Evolutionary conservation across 768 basidiomycete species (phyloP).

Genomic region (Hemileccinum rubropunctum): DNA sequence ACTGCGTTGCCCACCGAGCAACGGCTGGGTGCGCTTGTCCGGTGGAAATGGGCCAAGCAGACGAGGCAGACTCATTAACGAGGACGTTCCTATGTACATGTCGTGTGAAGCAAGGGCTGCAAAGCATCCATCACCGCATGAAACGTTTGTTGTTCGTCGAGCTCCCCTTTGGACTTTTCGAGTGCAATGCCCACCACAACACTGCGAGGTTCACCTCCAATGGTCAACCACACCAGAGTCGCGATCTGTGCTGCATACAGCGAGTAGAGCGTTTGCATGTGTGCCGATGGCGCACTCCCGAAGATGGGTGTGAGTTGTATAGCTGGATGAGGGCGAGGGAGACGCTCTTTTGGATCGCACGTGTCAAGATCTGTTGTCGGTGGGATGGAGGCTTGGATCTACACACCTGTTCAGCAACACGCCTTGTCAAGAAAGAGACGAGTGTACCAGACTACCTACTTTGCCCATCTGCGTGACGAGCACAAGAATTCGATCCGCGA

Average conservation of each 20-base stretch:
- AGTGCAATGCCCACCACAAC: slow-evolving; percentile 79
- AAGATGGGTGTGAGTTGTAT: slow-evolving; percentile 77
- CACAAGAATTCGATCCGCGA: slow-evolving; percentile 78
- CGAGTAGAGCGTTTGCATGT: slow-evolving; percentile 68
- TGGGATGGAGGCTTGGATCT: slow-evolving; percentile 84
- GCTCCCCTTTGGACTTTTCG: slow-evolving; percentile 33
- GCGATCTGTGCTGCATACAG: slow-evolving; percentile 87
- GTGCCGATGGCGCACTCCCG: slow-evolving; percentile 67
- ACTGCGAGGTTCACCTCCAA: slow-evolving; percentile 47
- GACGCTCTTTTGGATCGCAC: slow-evolving; percentile 17
- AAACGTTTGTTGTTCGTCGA: slow-evolving; percentile 46
- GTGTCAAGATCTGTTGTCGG: slow-evolving; percentile 46
- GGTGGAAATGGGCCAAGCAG: slow-evolving; percentile 65
- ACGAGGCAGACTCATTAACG: slow-evolving; percentile 4
- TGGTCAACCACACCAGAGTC: slow-evolving; percentile 70
- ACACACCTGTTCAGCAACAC: slow-evolving; percentile 5
- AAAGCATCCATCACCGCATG: slow-evolving; percentile 49
- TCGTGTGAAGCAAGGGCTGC: slow-evolving; percentile 22
- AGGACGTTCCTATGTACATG: too few species aligned
- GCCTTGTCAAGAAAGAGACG: not conserved
- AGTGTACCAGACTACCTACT: slow-evolving; percentile 77
- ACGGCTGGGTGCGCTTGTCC: slow-evolving; percentile 50
- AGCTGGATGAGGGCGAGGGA: slow-evolving; percentile 53
- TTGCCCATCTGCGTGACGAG: slow-evolving; percentile 89
- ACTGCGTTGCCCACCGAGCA: slow-evolving; percentile 58